Evolutionary conservation across 345 rosid genomes (phyloP), one percentile per base, ranked within the genome.

Genomic region (Acer yangbiense): DNA sequence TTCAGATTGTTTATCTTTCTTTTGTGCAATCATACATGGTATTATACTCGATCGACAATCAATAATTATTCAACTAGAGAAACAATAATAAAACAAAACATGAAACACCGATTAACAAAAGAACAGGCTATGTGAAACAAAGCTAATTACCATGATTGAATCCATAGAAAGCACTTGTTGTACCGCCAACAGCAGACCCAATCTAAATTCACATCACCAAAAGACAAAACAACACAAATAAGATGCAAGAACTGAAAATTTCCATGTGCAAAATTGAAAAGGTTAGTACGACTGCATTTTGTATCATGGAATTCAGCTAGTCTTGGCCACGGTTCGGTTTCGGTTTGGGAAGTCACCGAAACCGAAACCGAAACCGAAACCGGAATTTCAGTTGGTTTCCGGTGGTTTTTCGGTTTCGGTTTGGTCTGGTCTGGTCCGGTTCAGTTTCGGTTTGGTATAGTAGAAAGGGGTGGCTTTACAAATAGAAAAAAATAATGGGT

Each of bases 101-200:
- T 54, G 55, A 64, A 23, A 44, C 61, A 27, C 52, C 9, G 23
- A 23, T 70, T 27, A n/a, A 25, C 35, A 75, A 43, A n/a, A 74
- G 16, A 29, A 29, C 14, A n/a, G n/a, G 50, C n/a, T 72, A 35
- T 6, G 27, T 72, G 27, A 35, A 35, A 21, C 11, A 71, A 32
- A 74, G 52, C 18, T 39, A 9, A 66, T 18, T 87, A 92, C 94
- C 97, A 60, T 85, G 91, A 74, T 90, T 92, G 83, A 90, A 90
- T 72, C 94, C 96, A 48, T 92, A 90, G 78, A 92, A 92, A 29
- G 92, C 92, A 77, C 91, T 88, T 6, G 94, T 32, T 8, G 90
- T 90, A 29, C 98, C 99, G 69, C 99, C 96, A 74, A 93, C 92
- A 79, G 96, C 97, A 73, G 98, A 90, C 39, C 98, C 99, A 83